Percentiles rank a stretch among this genome's conserved stretches.
Evolutionary conservation across 306 rosid genomes (phyloP).

Genomic region (Abrus pulchellus): DNA sequence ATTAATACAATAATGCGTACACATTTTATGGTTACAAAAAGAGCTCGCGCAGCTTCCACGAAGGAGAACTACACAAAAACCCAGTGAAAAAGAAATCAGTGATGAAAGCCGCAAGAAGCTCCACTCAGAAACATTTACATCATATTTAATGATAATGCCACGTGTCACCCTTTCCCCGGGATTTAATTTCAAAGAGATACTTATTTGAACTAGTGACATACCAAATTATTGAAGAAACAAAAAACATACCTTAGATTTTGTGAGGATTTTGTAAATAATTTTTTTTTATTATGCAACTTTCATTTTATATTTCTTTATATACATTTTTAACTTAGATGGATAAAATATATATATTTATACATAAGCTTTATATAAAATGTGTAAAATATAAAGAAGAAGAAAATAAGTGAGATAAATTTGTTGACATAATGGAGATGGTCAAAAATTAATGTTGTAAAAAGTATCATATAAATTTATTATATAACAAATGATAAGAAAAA

Average conservation of each 20-base stretch:
- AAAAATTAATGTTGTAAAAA: too few relatives aligned
- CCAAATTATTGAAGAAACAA: not conserved
- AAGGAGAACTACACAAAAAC: conserved; percentile 19
- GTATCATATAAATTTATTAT: too few relatives aligned
- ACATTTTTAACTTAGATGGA: too few relatives aligned
- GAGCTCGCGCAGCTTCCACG: conserved; percentile 19
- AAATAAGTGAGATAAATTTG: too few relatives aligned
- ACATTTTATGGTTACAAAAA: not conserved
- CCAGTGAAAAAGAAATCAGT: not conserved
- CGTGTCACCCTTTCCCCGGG: not conserved
- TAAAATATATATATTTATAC: too few relatives aligned
- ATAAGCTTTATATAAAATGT: too few relatives aligned
- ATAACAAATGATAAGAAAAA: too few relatives aligned
- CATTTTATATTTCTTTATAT: too few relatives aligned
- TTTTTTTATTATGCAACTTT: not conserved
- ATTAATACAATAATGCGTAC: not conserved
- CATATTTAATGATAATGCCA: not conserved
- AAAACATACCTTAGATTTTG: not conserved
- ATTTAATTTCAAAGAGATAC: not conserved
- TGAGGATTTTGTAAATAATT: not conserved
- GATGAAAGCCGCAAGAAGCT: conserved; percentile 20
- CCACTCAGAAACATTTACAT: conserved; percentile 4
- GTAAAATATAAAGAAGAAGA: too few relatives aligned
- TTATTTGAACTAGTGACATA: not conserved
- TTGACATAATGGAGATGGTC: too few relatives aligned